These are phyloP conservation scores for Ogataea thermomethanolica DNA, from an alignment of 805 yeast species.

Conservation along the genomic window DNA sequence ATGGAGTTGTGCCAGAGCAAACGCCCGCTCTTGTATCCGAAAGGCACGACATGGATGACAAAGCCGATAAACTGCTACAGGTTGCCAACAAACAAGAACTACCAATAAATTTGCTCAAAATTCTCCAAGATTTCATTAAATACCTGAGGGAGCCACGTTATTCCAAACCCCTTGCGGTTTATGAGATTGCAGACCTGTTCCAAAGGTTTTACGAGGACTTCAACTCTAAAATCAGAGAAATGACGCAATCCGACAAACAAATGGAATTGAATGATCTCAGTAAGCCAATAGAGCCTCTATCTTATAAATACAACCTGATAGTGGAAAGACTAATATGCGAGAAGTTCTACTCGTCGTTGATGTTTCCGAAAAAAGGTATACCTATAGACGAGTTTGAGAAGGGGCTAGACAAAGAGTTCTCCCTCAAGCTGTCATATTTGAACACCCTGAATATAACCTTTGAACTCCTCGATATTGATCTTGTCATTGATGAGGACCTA, in stretches of 20 bases:
- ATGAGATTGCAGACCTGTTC: slow-evolving; percentile 34
- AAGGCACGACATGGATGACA: slow-evolving; percentile 3
- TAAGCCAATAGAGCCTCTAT: slow-evolving; percentile 14
- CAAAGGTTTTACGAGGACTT: slow-evolving; percentile 33
- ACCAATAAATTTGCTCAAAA: slow-evolving; percentile 25
- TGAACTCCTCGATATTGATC: slow-evolving; percentile 29
- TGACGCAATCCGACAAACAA: slow-evolving; percentile 19
- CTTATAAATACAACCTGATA: slow-evolving; percentile 28
- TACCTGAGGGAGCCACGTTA: slow-evolving; percentile 35
- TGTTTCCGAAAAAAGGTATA: slow-evolving; percentile 31
- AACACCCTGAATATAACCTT: slow-evolving; percentile 25
- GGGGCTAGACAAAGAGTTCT: slow-evolving; percentile 26
- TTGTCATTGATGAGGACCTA: slow-evolving; percentile 25
- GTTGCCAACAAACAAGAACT: slow-evolving; percentile 22
- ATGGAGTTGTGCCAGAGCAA: neutral
- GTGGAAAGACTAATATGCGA: slow-evolving; percentile 34
- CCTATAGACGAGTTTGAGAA: slow-evolving; percentile 31
- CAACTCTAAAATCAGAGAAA: slow-evolving; percentile 17
- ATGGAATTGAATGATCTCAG: slow-evolving; percentile 26
- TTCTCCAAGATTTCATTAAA: slow-evolving; percentile 28
- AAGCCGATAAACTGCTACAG: slow-evolving; percentile 16
- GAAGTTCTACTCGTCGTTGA: slow-evolving; percentile 32
- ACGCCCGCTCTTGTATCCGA: slow-evolving; percentile 12
- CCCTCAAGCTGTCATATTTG: slow-evolving; percentile 27
- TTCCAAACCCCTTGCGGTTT: slow-evolving; percentile 33